A percentile compares a stretch with the other conserved stretches of the same genome.
Conservation (phyloP, 2,329 filamentous ascomycete genomes). For the Colletotrichum ledebouriae region DNA sequence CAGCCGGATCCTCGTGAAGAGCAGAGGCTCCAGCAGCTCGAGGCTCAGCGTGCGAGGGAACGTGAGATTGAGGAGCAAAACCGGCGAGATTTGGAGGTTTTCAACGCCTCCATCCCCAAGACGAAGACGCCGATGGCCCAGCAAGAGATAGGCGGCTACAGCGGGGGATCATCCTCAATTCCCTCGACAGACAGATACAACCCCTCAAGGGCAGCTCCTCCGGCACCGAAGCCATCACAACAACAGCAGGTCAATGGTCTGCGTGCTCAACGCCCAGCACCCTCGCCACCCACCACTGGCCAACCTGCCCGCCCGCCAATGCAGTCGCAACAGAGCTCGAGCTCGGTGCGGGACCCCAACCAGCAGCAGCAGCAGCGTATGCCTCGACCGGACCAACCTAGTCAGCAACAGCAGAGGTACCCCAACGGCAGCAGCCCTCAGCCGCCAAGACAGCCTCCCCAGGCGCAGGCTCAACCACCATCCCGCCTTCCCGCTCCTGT, state of each 20-base stretch:
- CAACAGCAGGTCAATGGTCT: constrained; percentile 69
- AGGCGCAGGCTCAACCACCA: constrained; percentile 48
- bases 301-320: constrained; percentile 60
- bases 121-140: constrained; percentile 84
- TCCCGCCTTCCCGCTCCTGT: constrained; percentile 73
- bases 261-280: constrained; percentile 84
- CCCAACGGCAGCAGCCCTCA: constrained; percentile 67
- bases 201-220: constrained; percentile 86
- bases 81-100: constrained; percentile 84
- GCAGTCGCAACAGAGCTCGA: constrained; percentile 64
- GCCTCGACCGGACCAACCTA: constrained; percentile 61
- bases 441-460: constrained; percentile 58
- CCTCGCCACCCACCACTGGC: constrained; percentile 70
- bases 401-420: constrained; percentile 60
- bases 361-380: constrained; percentile 57
- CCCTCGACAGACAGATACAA: constrained; percentile 79
- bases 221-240: constrained; percentile 73
- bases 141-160: constrained; percentile 86
- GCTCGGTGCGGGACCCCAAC: constrained; percentile 57
- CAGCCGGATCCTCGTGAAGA: constrained; percentile 67
- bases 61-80: constrained; percentile 74
- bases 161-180: constrained; percentile 61
- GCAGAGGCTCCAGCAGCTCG: constrained; percentile 72
- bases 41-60: constrained; percentile 68
- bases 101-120: constrained; percentile 91